Evolutionary conservation across 306 rosid genomes (phyloP).

Genomic region (Casuarina cunninghamiana): DNA sequence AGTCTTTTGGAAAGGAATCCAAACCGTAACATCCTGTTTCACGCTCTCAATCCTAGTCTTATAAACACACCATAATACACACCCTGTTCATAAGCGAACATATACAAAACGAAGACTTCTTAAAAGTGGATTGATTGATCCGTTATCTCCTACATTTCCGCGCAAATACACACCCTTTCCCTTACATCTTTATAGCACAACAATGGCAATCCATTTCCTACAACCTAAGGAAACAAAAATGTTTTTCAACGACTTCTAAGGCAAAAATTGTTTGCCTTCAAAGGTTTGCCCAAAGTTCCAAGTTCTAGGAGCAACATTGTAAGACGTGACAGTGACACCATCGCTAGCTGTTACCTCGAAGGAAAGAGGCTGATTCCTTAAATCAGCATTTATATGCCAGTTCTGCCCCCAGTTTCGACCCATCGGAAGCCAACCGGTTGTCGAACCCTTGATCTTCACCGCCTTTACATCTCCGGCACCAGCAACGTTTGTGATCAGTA

Average conservation of each 20-base stretch:
- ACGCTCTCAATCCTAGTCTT: too few relatives aligned
- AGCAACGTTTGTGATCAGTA: slow-evolving; percentile 82
- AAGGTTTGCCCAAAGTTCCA: slow-evolving; percentile 94
- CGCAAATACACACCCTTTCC: neutral
- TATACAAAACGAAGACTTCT: neutral
- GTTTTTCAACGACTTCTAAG: slow-evolving; percentile 29
- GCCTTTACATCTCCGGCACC: slow-evolving; percentile 76
- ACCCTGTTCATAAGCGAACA: neutral
- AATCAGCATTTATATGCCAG: slow-evolving; percentile 83
- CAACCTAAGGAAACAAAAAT: neutral
- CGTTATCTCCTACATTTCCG: neutral
- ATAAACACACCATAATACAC: too few relatives aligned
- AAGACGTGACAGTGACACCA: slow-evolving; percentile 68
- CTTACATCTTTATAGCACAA: neutral
- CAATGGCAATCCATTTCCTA: neutral
- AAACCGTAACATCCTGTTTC: too few relatives aligned
- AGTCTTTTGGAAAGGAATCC: too few relatives aligned
- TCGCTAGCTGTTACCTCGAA: slow-evolving; percentile 76
- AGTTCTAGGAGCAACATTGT: slow-evolving; percentile 74
- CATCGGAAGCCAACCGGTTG: slow-evolving; percentile 97
- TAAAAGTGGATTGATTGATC: neutral
- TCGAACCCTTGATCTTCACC: slow-evolving; percentile 82
- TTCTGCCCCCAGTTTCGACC: slow-evolving; percentile 99
- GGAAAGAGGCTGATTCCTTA: slow-evolving; percentile 83
- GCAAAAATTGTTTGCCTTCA: slow-evolving; percentile 84